phyloP scores from a whole-genome alignment of 352 stramenopile genomes.

The Phytophthora melonis region DNA sequence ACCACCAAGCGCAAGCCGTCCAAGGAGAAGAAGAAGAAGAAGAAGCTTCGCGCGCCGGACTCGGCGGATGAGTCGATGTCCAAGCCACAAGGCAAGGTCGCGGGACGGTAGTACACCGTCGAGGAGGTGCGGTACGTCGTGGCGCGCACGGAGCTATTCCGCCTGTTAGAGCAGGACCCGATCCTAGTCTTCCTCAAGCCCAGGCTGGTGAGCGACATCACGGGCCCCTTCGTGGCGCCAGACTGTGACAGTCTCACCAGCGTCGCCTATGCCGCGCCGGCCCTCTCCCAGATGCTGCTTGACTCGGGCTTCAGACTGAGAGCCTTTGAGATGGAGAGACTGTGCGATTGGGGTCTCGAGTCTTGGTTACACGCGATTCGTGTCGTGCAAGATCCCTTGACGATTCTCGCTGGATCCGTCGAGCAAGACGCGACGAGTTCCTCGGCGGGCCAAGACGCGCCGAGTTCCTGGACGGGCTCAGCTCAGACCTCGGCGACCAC shows the following conservation, averaged over 20 bases:
- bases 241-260: neutral
- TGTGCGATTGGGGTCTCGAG: constrained; percentile 12
- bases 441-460: no score
- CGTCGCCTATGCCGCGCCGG: neutral
- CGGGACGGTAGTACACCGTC: neutral
- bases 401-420: neutral
- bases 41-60: no score
- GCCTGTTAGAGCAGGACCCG: constrained; percentile 3
- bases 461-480: no score
- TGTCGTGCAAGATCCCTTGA: neutral
- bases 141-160: neutral
- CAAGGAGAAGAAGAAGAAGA: no score
- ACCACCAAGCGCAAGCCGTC: no score
- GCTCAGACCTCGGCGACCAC: no score
- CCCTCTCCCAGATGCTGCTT: constrained; percentile 3
- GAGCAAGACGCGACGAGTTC: neutral
- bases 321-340: constrained; percentile 17
- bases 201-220: neutral
- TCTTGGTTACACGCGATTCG: no score
- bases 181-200: neutral
- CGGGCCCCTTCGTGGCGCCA: neutral
- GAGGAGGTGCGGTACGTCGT: constrained; percentile 2
- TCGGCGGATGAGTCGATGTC: no score
- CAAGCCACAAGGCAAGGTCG: no score
- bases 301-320: constrained; percentile 1